Base-by-base conservation (phyloP, 768 basidiomycete genomes). In the Gyrodon lividus region DNA sequence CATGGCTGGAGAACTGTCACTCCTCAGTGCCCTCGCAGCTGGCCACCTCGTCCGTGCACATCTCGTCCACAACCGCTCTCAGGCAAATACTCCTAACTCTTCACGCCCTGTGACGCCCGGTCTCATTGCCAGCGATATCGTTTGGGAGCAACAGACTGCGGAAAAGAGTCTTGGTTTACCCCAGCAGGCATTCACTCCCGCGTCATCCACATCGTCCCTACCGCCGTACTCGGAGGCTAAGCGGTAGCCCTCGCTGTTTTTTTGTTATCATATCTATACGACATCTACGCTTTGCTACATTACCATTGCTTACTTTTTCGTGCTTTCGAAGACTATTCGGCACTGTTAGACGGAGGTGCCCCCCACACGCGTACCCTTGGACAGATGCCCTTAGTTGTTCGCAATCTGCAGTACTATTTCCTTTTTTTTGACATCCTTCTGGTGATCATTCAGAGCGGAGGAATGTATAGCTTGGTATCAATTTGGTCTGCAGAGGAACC, bases 1-100 rank as follows among this genome's bases (percentile, higher is more conserved):
- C 61, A 97, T 98, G 93, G 96, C 97, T 2, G 97, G 97, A 31
- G 97, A 99, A 70, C 76, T 98, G 28, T 91, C 89, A 16, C 77
- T 99, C 54, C 78, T 99, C 66, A 86, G 86, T 57, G 95, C 97
- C 2, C 81, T 99, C 34, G 95, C 95, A 1, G 94, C 93, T 3
- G 96, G 96, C 0, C 94, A 97, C 64, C 79, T 98, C 55, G 93
- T 98, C 63, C 81, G 88, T 35, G 95, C 95, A 24, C 94, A 98
- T 67, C 81, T 97, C 71, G 85, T 83, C 31, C 94, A 95, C 74
- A 98, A 98, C 66, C 81, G 95, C 50, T 89, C 86, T 46, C 84
- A 83, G 61, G 78, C 86, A 16, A 86, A 83, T 51, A 96, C 94
- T 0, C 93, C 93, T 0, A 81, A 77, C 9, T 73, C 69, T 17